These are phyloP conservation scores for Umbelopsis vinacea DNA, from an alignment of 192 early-diverging fungal species.

Conservation along the genomic window DNA sequence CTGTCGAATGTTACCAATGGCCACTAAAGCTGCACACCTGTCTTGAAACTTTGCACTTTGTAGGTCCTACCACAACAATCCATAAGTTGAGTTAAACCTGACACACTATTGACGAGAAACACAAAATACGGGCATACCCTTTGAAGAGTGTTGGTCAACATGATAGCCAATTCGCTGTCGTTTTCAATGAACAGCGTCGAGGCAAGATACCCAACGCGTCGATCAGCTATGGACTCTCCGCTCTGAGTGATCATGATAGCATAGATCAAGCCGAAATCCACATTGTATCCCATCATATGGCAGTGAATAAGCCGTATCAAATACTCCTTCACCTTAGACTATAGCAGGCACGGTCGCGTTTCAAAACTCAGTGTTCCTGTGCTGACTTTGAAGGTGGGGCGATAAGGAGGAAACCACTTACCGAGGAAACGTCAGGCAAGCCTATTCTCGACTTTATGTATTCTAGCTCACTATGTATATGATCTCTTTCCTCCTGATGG, in stretches of 20 bases:
- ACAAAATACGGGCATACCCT: slow-evolving; percentile 36
- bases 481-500: slow-evolving; percentile 31
- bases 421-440: slow-evolving; percentile 35
- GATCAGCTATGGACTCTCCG: slow-evolving; percentile 50
- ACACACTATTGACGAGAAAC: slow-evolving; percentile 6
- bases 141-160: slow-evolving; percentile 61
- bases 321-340: slow-evolving; percentile 57
- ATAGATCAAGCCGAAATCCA: slow-evolving; percentile 59
- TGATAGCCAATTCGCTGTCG: slow-evolving; percentile 54
- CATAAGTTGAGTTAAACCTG: background rate
- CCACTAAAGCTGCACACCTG: slow-evolving; percentile 51
- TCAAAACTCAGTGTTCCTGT: background rate
- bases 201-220: slow-evolving; percentile 55
- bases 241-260: slow-evolving; percentile 59
- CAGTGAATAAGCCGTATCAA: slow-evolving; percentile 55
- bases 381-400: background rate
- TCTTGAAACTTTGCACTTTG: slow-evolving; percentile 57
- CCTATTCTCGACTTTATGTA: slow-evolving; percentile 28
- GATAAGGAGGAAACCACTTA: slow-evolving; percentile 4
- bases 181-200: slow-evolving; percentile 53
- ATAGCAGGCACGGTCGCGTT: background rate
- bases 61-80: slow-evolving; percentile 44
- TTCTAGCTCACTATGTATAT: slow-evolving; percentile 28
- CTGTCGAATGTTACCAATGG: slow-evolving; percentile 51
- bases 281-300: slow-evolving; percentile 58